Evolutionary conservation across 2,329 filamentous ascomycete genomes (phyloP).

Genomic region (Trichophyton schoenleinii): DNA sequence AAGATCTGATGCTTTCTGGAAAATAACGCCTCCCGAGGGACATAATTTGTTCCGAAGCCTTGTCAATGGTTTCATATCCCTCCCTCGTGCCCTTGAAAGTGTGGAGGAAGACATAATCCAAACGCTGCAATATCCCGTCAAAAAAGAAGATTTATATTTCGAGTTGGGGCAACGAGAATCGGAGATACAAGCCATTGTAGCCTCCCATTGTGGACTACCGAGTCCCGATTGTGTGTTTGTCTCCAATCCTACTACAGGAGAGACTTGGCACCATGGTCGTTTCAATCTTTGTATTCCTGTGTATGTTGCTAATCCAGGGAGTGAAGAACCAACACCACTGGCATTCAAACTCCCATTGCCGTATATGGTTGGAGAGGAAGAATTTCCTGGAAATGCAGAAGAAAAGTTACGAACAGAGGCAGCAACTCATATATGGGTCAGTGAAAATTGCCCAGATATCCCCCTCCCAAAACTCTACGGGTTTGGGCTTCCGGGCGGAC

Average conservation of each 20-base stretch:
- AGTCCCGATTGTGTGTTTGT: slow-evolving; percentile 8
- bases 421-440: slow-evolving; percentile 16
- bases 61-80: slow-evolving; percentile 5
- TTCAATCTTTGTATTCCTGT: slow-evolving; percentile 13
- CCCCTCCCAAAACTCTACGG: slow-evolving; percentile 14
- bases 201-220: slow-evolving; percentile 10
- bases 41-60: not conserved
- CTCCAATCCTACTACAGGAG: slow-evolving; percentile 3
- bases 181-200: slow-evolving; percentile 9
- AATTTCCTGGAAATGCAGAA: slow-evolving; percentile 14
- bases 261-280: slow-evolving; percentile 11
- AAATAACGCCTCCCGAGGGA: not conserved
- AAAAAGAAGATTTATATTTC: slow-evolving; percentile 6
- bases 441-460: slow-evolving; percentile 15
- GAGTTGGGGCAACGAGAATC: slow-evolving; percentile 2
- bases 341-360: slow-evolving; percentile 11
- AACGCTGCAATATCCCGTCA: slow-evolving; percentile 7
- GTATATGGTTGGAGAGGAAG: slow-evolving; percentile 14
- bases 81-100: slow-evolving; percentile 5
- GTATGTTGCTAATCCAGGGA: slow-evolving; percentile 5
- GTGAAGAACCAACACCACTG: slow-evolving; percentile 6
- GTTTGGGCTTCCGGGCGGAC: slow-evolving; percentile 17
- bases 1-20: not conserved
- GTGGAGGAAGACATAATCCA: slow-evolving; percentile 10
- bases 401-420: slow-evolving; percentile 17